These are phyloP conservation scores for Dictyostelium citrinum DNA, from an alignment of 78 protist species.

Conservation along the genomic window DNA sequence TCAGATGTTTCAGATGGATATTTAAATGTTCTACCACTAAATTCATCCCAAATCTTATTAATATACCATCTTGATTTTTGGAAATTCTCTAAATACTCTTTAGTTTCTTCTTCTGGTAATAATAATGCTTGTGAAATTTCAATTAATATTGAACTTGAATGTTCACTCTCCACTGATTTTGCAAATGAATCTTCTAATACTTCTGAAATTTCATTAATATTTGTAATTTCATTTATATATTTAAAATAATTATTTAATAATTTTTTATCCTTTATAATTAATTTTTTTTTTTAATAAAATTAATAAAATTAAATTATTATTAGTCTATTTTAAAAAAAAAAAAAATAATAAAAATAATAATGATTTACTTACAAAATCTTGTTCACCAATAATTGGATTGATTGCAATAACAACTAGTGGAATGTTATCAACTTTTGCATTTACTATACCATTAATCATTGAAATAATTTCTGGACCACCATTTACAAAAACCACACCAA, in stretches of 20 bases:
- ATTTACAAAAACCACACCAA: background rate
- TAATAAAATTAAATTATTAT: background rate
- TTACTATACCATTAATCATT: background rate
- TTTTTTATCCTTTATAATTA: background rate
- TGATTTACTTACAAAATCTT: background rate
- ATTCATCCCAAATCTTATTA: slow-evolving; percentile 16
- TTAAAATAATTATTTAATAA: background rate
- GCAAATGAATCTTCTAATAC: background rate
- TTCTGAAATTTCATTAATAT: background rate
- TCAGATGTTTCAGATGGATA: slow-evolving; percentile 1
- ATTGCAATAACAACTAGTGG: slow-evolving; percentile 25
- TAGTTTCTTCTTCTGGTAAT: background rate
- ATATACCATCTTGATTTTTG: slow-evolving; percentile 26
- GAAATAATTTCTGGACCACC: background rate
- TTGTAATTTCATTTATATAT: background rate
- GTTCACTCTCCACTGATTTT: background rate
- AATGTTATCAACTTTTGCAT: slow-evolving; percentile 12
- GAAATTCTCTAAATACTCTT: background rate
- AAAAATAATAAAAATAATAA: no score
- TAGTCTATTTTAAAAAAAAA: background rate
- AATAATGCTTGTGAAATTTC: background rate
- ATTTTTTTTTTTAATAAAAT: background rate
- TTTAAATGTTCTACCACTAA: background rate
- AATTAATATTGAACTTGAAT: background rate
- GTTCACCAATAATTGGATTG: background rate